Evolutionary conservation across 2,329 filamentous ascomycete genomes (phyloP), one percentile per base, ranked within the genome.

Genomic region (Cadophora gregata): DNA sequence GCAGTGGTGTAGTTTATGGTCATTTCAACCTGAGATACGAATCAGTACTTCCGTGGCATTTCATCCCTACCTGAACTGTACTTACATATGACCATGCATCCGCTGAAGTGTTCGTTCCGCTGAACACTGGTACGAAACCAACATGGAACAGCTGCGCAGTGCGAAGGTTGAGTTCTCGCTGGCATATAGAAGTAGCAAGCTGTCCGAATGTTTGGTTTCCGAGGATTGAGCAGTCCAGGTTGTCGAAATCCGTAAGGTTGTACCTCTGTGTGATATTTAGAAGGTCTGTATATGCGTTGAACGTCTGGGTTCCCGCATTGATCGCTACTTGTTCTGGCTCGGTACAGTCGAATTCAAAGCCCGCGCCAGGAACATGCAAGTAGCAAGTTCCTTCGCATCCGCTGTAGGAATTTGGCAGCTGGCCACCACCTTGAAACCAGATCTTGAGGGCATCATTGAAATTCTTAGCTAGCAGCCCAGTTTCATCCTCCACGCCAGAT

Each of bases 31-130:
- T 59, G 7, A 1, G 3, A 16, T 0, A 29, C n/a, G 7, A 0
- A 27, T 59, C 31, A 59, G 55, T 16, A 42, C 24, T 6, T 25
- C 9, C 3, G 1, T 38, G 21, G 9, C 9, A 25, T 7, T 29
- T 21, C n/a, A 38, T 38, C 1, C 25, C 10, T 8, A 1, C 9
- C 29, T 59, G 19, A 3, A 21, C 5, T 42, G 12, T 16, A 59
- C 55, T 59, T 42, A 59, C 55, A 59, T 59, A 59, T 59, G 55
- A 59, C 55, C 55, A 59, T 59, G 55, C 55, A 42, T 59, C 55
- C 2, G 55, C 55, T 12, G 55, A 59, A 24, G 55, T 59, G 31
- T 59, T 59, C n/a, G 55, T 59, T 59, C 55, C 55, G 19, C 55
- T 59, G 55, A 59, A 59, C 16, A 59, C 55, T 9, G 55, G 55